These are phyloP conservation scores for Picea abies DNA, from an alignment of 83 land plant species.

Conservation along the genomic window DNA sequence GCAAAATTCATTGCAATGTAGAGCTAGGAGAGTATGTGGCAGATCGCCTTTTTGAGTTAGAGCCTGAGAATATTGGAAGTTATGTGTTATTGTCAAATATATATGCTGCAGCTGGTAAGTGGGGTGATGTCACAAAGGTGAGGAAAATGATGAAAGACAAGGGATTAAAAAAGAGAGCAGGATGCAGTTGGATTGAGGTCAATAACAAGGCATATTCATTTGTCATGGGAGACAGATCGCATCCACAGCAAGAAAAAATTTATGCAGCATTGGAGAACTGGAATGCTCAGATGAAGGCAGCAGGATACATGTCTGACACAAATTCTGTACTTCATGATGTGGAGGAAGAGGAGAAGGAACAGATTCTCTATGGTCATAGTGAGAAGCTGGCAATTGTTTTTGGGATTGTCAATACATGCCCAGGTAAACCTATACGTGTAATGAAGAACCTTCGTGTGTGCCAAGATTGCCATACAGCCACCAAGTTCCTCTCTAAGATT, in stretches of 20 bases:
- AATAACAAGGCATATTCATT: too few relatives aligned
- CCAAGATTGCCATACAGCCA: conserved; percentile 1
- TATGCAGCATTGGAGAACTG: conserved; percentile 1
- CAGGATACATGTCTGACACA: conserved; percentile 8
- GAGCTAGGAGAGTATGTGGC: too few relatives aligned
- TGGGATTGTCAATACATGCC: conserved; percentile 2
- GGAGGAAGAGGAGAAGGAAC: conserved; percentile 10
- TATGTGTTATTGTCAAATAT: too few relatives aligned
- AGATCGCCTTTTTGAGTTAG: too few relatives aligned
- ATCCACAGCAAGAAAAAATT: background rate
- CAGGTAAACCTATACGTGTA: background rate
- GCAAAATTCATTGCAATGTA: conserved; percentile 18
- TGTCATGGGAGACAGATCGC: background rate
- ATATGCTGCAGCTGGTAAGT: too few relatives aligned
- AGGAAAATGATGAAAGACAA: too few relatives aligned
- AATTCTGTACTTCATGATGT: conserved; percentile 4
- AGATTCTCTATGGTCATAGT: conserved; percentile 3
- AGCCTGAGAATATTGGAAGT: too few relatives aligned
- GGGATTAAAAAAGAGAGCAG: too few relatives aligned
- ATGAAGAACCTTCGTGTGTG: conserved; percentile 10
- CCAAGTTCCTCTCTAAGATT: conserved; percentile 11
- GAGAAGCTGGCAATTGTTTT: conserved; percentile 9
- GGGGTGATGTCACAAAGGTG: too few relatives aligned
- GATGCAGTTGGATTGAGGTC: too few relatives aligned
- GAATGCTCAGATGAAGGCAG: conserved; percentile 15